Conservation (phyloP, 148 eudicot genomes). For the Rhododendron ovatum region DNA sequence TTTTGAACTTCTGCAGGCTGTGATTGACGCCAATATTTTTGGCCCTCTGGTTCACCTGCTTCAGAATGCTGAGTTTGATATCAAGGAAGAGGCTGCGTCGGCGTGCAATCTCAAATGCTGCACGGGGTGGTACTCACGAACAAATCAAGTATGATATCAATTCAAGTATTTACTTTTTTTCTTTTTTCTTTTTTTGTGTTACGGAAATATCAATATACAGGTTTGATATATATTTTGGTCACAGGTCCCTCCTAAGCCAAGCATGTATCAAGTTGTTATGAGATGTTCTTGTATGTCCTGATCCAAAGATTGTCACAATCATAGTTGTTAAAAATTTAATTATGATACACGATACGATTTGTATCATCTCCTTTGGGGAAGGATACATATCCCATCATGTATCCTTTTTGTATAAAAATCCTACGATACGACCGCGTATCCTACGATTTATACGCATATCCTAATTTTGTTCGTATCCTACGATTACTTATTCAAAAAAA, state of each 20-base stretch:
- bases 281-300: slow-evolving; percentile 30
- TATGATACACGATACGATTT: too few relatives aligned
- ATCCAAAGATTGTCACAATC: slow-evolving; percentile 31
- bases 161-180: background rate
- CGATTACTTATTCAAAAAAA: too few relatives aligned
- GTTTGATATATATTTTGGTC: background rate
- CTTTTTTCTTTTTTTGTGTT: background rate
- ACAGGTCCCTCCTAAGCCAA: slow-evolving; percentile 31
- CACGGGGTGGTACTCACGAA: slow-evolving; percentile 28
- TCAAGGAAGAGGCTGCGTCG: slow-evolving; percentile 34
- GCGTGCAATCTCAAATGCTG: slow-evolving; percentile 26
- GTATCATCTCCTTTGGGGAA: too few relatives aligned
- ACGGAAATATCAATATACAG: background rate
- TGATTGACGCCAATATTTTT: slow-evolving; percentile 23
- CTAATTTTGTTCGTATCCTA: too few relatives aligned
- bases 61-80: slow-evolving; percentile 29
- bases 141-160: slow-evolving; percentile 20
- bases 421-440: too few relatives aligned
- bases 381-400: too few relatives aligned
- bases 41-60: slow-evolving; percentile 30
- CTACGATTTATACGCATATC: too few relatives aligned
- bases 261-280: slow-evolving; percentile 31
- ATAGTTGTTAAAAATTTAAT: too few relatives aligned
- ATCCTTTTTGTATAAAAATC: too few relatives aligned
- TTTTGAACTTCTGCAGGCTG: slow-evolving; percentile 27